Evolutionary conservation across 352 stramenopile genomes (phyloP).

Genomic region (Phytopythium kandeliae): DNA sequence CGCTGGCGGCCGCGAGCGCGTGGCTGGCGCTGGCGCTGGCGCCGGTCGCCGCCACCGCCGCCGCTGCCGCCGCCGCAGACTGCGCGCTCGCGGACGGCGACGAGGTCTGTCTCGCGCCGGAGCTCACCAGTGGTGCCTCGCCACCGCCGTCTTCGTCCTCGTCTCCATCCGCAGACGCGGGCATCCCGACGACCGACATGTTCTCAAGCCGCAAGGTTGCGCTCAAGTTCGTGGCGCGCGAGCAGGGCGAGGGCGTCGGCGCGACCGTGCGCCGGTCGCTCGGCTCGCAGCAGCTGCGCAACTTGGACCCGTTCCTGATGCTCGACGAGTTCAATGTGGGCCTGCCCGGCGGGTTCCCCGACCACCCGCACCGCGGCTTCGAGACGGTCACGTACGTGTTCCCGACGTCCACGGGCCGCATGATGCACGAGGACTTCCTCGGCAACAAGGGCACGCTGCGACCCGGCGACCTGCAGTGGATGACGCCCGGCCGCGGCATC

Average conservation of each 20-base stretch:
- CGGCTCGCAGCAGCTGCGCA: conserved; percentile 22
- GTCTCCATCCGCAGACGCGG: too few species aligned
- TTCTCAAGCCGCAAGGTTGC: conserved; percentile 19
- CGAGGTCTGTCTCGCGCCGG: conserved; percentile 3
- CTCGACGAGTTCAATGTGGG: conserved; percentile 41
- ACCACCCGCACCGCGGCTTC: conserved; percentile 89
- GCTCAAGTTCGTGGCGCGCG: conserved; percentile 25
- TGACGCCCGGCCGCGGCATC: conserved; percentile 41
- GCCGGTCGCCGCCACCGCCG: background rate
- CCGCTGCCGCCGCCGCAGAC: background rate
- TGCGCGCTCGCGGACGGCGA: conserved; percentile 1
- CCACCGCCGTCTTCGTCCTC: too few species aligned
- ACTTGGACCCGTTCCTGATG: conserved; percentile 48
- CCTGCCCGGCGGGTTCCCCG: conserved; percentile 73
- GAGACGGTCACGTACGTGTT: conserved; percentile 89
- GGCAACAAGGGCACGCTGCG: conserved; percentile 37
- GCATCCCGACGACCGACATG: conserved; percentile 8
- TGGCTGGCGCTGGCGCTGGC: background rate
- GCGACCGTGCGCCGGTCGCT: conserved; percentile 31
- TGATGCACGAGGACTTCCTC: conserved; percentile 81
- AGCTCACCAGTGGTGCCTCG: too few species aligned
- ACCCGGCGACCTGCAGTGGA: conserved; percentile 49
- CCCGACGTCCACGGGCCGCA: conserved; percentile 55
- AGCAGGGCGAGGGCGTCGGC: conserved; percentile 34
- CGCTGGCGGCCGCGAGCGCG: conserved; percentile 1